Base-by-base conservation (phyloP, 768 basidiomycete species). In the Lyophyllum decastes region DNA sequence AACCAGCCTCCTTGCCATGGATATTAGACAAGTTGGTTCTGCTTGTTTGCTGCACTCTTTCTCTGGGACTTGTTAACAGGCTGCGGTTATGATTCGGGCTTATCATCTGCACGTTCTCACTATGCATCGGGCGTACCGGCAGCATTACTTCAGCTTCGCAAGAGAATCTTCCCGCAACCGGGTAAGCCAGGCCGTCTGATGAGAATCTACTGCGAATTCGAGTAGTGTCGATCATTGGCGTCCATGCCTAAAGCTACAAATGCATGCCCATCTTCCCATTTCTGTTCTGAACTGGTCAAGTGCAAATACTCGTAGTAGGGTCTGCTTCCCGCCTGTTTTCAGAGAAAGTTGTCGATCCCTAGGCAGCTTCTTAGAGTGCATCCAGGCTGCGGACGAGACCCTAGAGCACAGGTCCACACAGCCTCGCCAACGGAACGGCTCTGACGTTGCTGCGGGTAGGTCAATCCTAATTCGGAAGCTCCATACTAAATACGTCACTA, bases 401-500 rank as follows among this genome's bases (percentile, higher is more conserved):
- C 4, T 10, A 30, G 24, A 38, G 43, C 49, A 52, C 46, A 41
- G 46, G 19, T 48, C 7, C 21, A 33, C 59, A 57, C 48, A 45
- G 60, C 52, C 47, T 49, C 24, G 6, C 30, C 30, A 22, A 0
- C n/a, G 19, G 38, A 19, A 26, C 35, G 9, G 35, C 35, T 38
- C 35, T 38, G 35, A 41, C n/a, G 8, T 10, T 49, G 47, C 55
- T 57, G 60, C 55, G 60, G 48, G 10, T n/a, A 17, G 7, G 53
- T 43, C 34, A 16, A 49, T 38, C 48, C 55, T 38, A 56, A 41
- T 38, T 49, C 55, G 49, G 49, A 45, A 2, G 10, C 11, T 19
- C 14, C 35, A 10, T 38, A 16, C n/a, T 16, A 7, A 41, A 19
- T 40, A 56, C 60, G 56, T 61, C 56, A 61, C 49, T 52, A 10